A percentile compares a stretch with the other conserved stretches of the same genome.
Evolutionary conservation across 306 rosid species (phyloP).

Genomic region (Delonix regia): DNA sequence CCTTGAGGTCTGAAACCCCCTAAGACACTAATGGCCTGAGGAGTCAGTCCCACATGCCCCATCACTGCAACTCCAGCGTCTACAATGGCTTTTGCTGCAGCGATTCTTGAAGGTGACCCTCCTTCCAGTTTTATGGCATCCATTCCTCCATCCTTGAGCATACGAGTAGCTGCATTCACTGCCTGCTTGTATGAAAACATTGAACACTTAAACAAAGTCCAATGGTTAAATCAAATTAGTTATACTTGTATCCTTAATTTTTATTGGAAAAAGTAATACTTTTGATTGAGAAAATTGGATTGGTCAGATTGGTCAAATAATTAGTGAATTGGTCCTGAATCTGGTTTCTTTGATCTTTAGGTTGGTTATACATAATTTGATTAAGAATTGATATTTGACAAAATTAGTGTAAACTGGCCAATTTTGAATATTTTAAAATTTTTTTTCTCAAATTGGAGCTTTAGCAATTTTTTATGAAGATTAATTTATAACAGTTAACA

Average conservation of each 20-base stretch:
- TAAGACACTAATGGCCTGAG: constrained; percentile 88
- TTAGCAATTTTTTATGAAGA: too few species aligned
- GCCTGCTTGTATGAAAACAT: constrained; percentile 59
- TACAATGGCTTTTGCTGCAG: constrained; percentile 71
- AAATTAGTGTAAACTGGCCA: too few species aligned
- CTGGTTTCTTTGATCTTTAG: too few species aligned
- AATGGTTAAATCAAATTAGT: constrained; percentile 18
- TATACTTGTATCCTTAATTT: not conserved
- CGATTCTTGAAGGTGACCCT: constrained; percentile 74
- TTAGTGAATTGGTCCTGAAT: too few species aligned
- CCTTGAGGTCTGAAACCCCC: constrained; percentile 94
- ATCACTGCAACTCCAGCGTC: constrained; percentile 90
- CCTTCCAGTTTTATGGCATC: constrained; percentile 90
- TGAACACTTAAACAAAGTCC: not conserved
- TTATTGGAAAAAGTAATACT: too few species aligned
- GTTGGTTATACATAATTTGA: too few species aligned
- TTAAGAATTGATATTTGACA: too few species aligned
- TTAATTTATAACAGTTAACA: too few species aligned
- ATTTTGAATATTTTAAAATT: too few species aligned
- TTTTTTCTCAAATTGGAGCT: too few species aligned
- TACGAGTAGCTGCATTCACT: constrained; percentile 68
- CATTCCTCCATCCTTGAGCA: constrained; percentile 85
- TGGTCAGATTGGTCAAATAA: too few species aligned
- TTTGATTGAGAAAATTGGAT: not conserved
- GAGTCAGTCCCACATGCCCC: constrained; percentile 93